Percentiles rank a stretch among this genome's conserved stretches.
phyloP scores from a whole-genome alignment of 768 basidiomycete species.

The Leccinum incarnatum region DNA sequence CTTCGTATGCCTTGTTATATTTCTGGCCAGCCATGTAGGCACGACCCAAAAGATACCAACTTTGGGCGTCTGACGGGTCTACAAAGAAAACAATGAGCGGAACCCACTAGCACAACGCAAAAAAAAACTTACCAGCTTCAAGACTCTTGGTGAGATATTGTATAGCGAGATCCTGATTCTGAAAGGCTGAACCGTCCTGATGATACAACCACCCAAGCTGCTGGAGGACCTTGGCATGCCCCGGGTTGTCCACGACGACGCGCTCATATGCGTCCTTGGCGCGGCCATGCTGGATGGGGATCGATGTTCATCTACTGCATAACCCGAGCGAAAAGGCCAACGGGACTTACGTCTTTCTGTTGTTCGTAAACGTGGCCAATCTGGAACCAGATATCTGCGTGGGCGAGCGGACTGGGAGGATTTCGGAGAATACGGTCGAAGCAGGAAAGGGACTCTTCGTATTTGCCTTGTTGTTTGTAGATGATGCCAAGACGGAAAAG shows the following conservation, averaged over 20 bases:
- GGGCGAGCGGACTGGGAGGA: slow-evolving; percentile 92
- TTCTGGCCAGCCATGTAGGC: slow-evolving; percentile 99
- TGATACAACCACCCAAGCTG: slow-evolving; percentile 98
- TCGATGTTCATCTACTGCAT: slow-evolving; percentile 11
- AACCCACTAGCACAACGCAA: neutral
- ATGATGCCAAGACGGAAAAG: slow-evolving; percentile 98
- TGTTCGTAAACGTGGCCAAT: slow-evolving; percentile 99
- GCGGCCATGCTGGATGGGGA: slow-evolving; percentile 61
- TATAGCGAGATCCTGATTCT: slow-evolving; percentile 94
- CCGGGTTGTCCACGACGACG: slow-evolving; percentile 89
- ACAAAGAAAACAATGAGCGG: neutral
- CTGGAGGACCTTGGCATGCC: slow-evolving; percentile 95
- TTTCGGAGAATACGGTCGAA: slow-evolving; percentile 96
- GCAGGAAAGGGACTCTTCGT: slow-evolving; percentile 81
- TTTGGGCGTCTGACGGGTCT: slow-evolving; percentile 96
- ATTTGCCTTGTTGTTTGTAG: slow-evolving; percentile 98
- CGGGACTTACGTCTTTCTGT: slow-evolving; percentile 79
- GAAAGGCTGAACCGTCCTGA: slow-evolving; percentile 91
- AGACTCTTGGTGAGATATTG: slow-evolving; percentile 91
- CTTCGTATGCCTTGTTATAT: slow-evolving; percentile 99
- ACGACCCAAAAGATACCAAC: slow-evolving; percentile 97
- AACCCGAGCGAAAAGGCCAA: neutral
- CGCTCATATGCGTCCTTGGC: slow-evolving; percentile 97
- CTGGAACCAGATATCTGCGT: slow-evolving; percentile 99
- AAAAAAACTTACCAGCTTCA: slow-evolving; percentile 71